Evolutionary conservation across 345 rosid genomes (phyloP), one percentile per base, ranked within the genome.

Genomic region (Brassica cretica): DNA sequence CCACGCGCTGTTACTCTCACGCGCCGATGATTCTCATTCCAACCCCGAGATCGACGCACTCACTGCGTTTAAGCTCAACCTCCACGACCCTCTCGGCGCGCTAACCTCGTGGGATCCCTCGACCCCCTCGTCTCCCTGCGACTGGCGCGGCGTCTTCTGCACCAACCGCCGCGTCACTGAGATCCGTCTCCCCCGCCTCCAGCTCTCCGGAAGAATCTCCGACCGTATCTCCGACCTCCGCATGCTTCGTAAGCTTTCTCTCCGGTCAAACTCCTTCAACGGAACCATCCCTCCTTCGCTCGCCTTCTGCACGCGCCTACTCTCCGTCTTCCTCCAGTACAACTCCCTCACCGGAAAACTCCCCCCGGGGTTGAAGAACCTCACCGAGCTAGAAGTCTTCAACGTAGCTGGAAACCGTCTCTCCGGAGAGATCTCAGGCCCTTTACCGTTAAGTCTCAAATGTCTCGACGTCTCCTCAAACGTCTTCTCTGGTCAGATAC

Each of bases 121-220:
- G 15, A 84, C 96, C 0, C 89, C 91, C 0, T 30, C 83, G 0
- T 97, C 98, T 35, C 98, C 97, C 3, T 92, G 98, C 80, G 98
- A 94, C 86, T 94, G 98, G 98, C 93, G 88, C 5, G 98, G 98
- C 56, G 80, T 91, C 35, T 49, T 59, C 70, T 92, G 99, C 68
- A 72, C 84, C 18, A 67, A 76, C 67, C 81, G 68, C 77, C 87
- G 90, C 29, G 97, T 95, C 68, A 80, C 86, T 0, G 94, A 90
- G 83, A 78, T 92, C 82, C 93, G 89, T 15, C 85, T 93, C 11
- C 94, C 99, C 64, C 83, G 86, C 27, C 93, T 95, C 51, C 89
- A 86, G 29, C 97, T 95, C 83, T 73, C 86, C 14, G 99, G 99
- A 7, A 83, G 77, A 44, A 87, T 93, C 84, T 81, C 82, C 56